Evolutionary conservation across 306 rosid species (phyloP).

Genomic region (Fagus sylvatica): DNA sequence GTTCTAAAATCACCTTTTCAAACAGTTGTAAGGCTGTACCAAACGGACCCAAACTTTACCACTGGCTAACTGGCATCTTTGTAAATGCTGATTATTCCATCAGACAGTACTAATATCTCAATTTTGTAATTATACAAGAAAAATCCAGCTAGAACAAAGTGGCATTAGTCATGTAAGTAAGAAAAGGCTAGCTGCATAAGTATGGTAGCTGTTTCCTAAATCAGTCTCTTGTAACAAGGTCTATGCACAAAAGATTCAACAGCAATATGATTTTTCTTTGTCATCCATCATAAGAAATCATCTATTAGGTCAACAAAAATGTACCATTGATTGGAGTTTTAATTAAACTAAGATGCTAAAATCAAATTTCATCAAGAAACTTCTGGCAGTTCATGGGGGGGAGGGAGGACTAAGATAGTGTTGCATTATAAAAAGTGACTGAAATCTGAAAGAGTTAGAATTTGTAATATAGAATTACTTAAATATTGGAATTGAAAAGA

Average conservation of each 20-base stretch:
- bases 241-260: neutral
- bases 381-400: neutral
- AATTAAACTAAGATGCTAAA: neutral
- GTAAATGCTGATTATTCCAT: neutral
- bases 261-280: neutral
- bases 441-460: neutral
- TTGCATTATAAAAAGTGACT: neutral
- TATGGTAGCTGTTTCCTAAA: neutral
- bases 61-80: neutral
- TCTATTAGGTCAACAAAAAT: neutral
- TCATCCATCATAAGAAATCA: neutral
- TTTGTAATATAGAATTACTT: slow-evolving; percentile 45
- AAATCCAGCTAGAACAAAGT: neutral
- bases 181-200: neutral
- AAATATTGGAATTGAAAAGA: slow-evolving; percentile 60
- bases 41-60: neutral
- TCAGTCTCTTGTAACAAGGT: neutral
- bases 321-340: neutral
- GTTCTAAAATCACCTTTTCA: too few species aligned
- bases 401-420: neutral
- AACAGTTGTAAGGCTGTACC: too few species aligned
- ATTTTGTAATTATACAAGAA: neutral
- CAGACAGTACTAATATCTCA: neutral
- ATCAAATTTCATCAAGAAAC: neutral
- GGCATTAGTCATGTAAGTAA: neutral